phyloP scores from a whole-genome alignment of 257 asterid species.

The Lycium ferocissimum region DNA sequence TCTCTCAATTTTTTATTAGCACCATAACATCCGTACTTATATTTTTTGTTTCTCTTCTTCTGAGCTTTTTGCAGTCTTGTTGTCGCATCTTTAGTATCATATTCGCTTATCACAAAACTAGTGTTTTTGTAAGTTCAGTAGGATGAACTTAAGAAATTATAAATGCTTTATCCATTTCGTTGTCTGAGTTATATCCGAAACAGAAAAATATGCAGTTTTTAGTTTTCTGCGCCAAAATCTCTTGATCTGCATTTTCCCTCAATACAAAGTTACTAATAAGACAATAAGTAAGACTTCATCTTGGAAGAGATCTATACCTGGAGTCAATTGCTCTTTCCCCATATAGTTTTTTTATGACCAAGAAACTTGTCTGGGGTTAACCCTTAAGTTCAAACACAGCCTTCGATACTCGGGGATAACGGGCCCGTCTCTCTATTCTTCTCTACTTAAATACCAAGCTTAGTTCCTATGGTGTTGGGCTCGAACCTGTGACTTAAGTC shows the following conservation, averaged over 20 bases:
- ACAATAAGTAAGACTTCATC: no score
- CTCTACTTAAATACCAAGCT: background rate
- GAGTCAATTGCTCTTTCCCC: no score
- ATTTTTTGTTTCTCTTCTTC: background rate
- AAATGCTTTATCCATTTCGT: background rate
- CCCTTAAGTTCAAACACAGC: no score
- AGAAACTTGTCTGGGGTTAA: no score
- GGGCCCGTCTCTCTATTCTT: background rate
- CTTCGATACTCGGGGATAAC: no score
- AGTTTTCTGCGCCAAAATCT: background rate
- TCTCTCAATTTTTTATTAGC: constrained; percentile 2
- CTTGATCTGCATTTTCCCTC: background rate
- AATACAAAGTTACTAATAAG: no score
- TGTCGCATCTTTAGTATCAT: background rate
- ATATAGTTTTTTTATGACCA: no score
- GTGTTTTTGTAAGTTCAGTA: background rate
- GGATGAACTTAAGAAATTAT: background rate
- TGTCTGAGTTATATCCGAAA: background rate
- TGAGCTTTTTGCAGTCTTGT: background rate
- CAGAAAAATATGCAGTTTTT: background rate
- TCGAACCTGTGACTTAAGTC: background rate
- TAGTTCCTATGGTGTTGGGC: no score
- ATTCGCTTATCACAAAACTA: background rate
- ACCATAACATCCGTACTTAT: background rate
- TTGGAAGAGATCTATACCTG: no score